Evolutionary conservation across 2,329 filamentous ascomycete species (phyloP), one percentile per base, ranked within the genome.

Genomic region (Tolypocladium ovalisporum): DNA sequence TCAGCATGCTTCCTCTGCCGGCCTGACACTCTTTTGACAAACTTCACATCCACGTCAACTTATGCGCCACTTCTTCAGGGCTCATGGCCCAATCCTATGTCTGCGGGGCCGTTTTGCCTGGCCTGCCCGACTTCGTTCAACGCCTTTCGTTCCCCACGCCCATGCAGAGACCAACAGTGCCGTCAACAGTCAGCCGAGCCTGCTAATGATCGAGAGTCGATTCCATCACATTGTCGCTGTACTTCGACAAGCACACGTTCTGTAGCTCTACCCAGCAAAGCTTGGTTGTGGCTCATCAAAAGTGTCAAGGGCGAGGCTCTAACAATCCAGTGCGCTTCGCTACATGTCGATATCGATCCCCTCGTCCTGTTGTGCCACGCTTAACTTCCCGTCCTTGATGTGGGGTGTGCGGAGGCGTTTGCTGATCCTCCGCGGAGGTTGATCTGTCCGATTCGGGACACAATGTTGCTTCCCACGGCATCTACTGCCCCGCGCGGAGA

Each of bases 401-500:
- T 39, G 15, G 59, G 24, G n/a, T 40, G 55, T 49, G 64, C 56
- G 42, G 57, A 61, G 29, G 60, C 58, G 56, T 62, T 64, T 54
- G 62, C 62, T 32, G 70, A 64, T 8, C 66, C 71, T 4, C 82
- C 81, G 19, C 87, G 76, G 51, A 95, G 75, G 67, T 89, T 91
- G 61, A 94, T 83, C 58, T 86, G 88, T 8, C 90, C 90, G 64
- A 97, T 94, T 35, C 92, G 81, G 60, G 88, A 88, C 24, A 96
- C 90, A 55, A 97, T 84, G 62, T 92, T 93, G 71, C 87, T 93
- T 0, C 93, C 93, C 1, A 97, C 91, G 0, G 91, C 92, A 72
- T 97, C 93, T 3, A 97, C 92, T 1, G 93, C 93, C 0, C 92
- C 93, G 59, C 91, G 83, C 0, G 94, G 94, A 37, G 88, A 90